Base-by-base conservation (phyloP, 768 basidiomycete species). In the Boletus pseudo-olivaceus region DNA sequence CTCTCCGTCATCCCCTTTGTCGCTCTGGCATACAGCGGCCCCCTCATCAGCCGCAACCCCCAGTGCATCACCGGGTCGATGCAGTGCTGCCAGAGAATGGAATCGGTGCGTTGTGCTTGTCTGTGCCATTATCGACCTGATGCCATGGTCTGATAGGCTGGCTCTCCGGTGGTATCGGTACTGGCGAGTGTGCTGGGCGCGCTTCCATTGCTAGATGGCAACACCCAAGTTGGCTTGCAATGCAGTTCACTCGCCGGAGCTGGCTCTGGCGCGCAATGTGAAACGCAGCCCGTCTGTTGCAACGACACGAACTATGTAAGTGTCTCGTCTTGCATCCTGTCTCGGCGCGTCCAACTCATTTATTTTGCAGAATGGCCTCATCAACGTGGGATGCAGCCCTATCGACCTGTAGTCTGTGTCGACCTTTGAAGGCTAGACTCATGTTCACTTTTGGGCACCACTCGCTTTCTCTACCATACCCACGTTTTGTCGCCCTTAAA, bases 351-450 rank as follows among this genome's bases (percentile, higher is more conserved):
- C 42, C 10, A n/a, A 42, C 33, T 4, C n/a, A 23, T 15, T 29
- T 2, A 1, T 20, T 19, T 40, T 39, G 42, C 35, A 70, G 59
- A 43, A 48, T 6, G 68, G 68, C 45, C 27, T 70, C 43, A 40
- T 70, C 30, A 69, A 69, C 43, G 27, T 69, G 44, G 62, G 62
- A 47, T 69, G 68, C 39, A 55, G 45, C 23, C 58, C 68, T 10
- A 12, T 61, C 11, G 20, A 30, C 7, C n/a, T 29, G 26, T 59
- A 42, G 32, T 50, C 47, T 12, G 43, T 17, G 35, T 41, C 45
- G 45, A 26, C 41, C 38, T 54, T 12, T 55, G 40, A 45, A 32
- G 56, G 50, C 47, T 45, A n/a, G 49, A 46, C 48, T 19, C 30
- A 2, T 27, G 42, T 43, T 27, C 26, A 17, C 29, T 12, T 34